phyloP scores from a whole-genome alignment of 116 monocot species.

The Phalaenopsis hybrid region DNA sequence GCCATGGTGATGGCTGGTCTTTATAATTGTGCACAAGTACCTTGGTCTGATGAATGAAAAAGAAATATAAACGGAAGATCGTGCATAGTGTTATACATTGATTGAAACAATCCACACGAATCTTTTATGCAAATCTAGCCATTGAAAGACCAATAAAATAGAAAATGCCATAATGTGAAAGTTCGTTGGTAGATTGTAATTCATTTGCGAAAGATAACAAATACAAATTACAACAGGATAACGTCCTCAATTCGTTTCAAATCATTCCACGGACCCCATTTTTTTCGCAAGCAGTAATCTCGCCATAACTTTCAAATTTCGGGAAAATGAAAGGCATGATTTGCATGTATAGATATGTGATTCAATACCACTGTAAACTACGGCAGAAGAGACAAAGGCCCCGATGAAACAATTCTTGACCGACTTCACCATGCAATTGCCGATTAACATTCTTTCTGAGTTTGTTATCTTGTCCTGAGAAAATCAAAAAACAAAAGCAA shows the following conservation, averaged over 20 bases:
- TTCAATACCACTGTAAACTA: constrained; percentile 18
- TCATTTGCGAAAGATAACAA: no score
- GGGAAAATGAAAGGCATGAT: neutral
- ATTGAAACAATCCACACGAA: neutral
- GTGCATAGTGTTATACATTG: neutral
- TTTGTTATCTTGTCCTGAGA: constrained; percentile 15
- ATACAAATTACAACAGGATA: neutral
- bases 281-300: neutral
- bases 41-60: neutral
- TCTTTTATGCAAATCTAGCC: neutral
- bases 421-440: constrained; percentile 9
- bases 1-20: no score
- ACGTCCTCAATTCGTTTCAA: neutral
- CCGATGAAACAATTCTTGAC: constrained; percentile 10
- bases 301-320: neutral
- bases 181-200: neutral
- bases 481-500: neutral
- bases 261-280: neutral
- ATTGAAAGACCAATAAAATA: neutral
- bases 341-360: neutral
- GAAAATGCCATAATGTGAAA: neutral
- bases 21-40: neutral
- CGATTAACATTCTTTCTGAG: constrained; percentile 3
- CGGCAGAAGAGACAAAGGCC: constrained; percentile 9
- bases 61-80: neutral